These are phyloP conservation scores for Haematococcus sp. DNA, from an alignment of 139 green algal genomes.

Conservation along the genomic window DNA sequence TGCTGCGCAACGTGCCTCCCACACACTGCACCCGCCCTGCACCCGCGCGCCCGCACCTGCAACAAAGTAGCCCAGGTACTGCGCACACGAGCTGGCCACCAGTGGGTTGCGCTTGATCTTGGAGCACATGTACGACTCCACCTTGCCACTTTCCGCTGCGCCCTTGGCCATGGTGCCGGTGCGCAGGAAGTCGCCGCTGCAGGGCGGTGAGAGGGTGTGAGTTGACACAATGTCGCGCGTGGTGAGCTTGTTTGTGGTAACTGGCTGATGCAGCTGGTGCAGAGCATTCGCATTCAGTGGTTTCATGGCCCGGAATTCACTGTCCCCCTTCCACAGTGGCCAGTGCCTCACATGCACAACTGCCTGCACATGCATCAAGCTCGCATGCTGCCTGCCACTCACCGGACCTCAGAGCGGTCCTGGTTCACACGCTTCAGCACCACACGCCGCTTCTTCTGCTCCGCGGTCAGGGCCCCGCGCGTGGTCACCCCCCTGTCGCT, in stretches of 20 bases:
- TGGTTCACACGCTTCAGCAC: conserved; percentile 90
- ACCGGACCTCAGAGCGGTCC: conserved; percentile 63
- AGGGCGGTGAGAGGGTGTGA: not conserved
- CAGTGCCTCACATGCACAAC: too few relatives aligned
- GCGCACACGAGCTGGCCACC: conserved; percentile 32
- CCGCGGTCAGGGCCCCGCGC: conserved; percentile 51
- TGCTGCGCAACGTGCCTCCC: too few relatives aligned
- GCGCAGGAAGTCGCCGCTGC: conserved; percentile 71
- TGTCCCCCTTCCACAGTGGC: too few relatives aligned
- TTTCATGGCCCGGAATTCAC: too few relatives aligned
- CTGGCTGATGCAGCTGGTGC: too few relatives aligned
- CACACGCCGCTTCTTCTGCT: conserved; percentile 85
- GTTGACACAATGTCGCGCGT: too few relatives aligned
- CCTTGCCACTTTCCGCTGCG: conserved; percentile 69
- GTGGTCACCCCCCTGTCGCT: too few relatives aligned
- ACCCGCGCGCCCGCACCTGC: conserved; percentile 22
- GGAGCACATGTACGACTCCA: conserved; percentile 85
- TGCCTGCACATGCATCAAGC: too few relatives aligned
- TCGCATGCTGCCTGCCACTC: too few relatives aligned
- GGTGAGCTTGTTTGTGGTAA: too few relatives aligned
- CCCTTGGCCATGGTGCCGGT: conserved; percentile 84
- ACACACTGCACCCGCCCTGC: too few relatives aligned
- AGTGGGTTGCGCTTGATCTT: conserved; percentile 63
- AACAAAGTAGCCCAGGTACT: conserved; percentile 60
- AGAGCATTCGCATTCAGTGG: too few relatives aligned